phyloP scores from a whole-genome alignment of 1,284 basidiomycete genomes.

The Ganoderma boninense region DNA sequence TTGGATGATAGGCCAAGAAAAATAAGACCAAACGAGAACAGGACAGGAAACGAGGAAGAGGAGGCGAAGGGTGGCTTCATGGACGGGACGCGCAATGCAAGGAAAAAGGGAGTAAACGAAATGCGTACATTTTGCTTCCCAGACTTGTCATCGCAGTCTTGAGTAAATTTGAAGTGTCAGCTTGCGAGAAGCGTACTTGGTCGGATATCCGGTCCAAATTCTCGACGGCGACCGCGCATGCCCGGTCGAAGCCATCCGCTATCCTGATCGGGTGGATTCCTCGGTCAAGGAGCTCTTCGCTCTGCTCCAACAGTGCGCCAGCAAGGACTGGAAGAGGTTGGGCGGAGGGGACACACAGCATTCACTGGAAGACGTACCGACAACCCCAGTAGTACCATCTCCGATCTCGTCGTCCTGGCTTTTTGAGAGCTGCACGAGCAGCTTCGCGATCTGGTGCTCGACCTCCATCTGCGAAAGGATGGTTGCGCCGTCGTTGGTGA shows the following conservation, averaged over 20 bases:
- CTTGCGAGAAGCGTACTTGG: constrained; percentile 83
- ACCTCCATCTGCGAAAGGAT: constrained; percentile 98
- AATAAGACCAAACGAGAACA: neutral
- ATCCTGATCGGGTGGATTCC: constrained; percentile 99
- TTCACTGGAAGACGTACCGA: constrained; percentile 70
- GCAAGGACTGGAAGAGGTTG: constrained; percentile 81
- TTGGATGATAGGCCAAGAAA: no score
- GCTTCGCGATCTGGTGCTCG: constrained; percentile 98
- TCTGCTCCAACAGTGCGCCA: constrained; percentile 93
- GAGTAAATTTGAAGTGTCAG: constrained; percentile 87
- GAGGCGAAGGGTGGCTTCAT: neutral
- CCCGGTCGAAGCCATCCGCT: constrained; percentile 97
- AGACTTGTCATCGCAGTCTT: constrained; percentile 97
- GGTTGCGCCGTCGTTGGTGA: constrained; percentile 98
- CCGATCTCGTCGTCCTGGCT: constrained; percentile 99
- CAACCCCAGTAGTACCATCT: constrained; percentile 98
- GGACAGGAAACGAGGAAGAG: constrained; percentile 6
- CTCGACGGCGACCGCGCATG: constrained; percentile 89
- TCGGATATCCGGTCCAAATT: constrained; percentile 96
- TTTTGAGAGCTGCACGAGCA: constrained; percentile 96
- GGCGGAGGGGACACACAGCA: neutral
- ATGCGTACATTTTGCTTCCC: constrained; percentile 92
- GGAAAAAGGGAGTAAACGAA: neutral
- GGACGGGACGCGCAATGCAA: neutral
- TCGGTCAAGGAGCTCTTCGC: constrained; percentile 90